phyloP scores from a whole-genome alignment of 441 rosid genomes.

The Raphanus hybrid region DNA sequence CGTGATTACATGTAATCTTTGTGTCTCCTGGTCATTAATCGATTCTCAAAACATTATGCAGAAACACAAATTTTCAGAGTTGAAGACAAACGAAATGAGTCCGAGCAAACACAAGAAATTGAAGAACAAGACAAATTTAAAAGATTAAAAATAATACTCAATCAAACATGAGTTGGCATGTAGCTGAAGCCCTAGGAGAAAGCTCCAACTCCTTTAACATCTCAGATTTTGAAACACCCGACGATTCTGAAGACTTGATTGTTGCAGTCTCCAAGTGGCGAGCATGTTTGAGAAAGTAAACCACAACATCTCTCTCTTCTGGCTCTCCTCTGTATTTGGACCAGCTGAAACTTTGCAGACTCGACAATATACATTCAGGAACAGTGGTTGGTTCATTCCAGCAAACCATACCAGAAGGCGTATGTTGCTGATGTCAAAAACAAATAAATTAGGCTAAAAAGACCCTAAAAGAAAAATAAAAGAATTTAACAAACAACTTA shows the following conservation, averaged over 20 bases:
- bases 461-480: not conserved
- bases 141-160: not conserved
- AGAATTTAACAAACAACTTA: not conserved
- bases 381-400: slow-evolving; percentile 27
- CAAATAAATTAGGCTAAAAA: not conserved
- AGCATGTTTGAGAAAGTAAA: slow-evolving; percentile 18
- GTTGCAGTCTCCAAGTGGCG: slow-evolving; percentile 3
- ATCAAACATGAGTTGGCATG: not conserved
- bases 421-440: slow-evolving; percentile 5
- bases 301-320: slow-evolving; percentile 6
- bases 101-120: not conserved
- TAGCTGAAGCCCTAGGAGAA: not conserved
- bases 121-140: not conserved
- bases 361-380: slow-evolving; percentile 23
- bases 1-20: not conserved
- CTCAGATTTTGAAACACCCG: not conserved
- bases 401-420: fast-evolving
- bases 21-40: not conserved
- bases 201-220: not conserved
- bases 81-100: not conserved
- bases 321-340: not conserved
- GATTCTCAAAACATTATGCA: not conserved
- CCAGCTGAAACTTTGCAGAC: slow-evolving; percentile 21
- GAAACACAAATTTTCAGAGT: not conserved
- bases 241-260: not conserved